phyloP scores from a whole-genome alignment of 2,329 filamentous ascomycete genomes.

The Thielaviopsis euricoi region DNA sequence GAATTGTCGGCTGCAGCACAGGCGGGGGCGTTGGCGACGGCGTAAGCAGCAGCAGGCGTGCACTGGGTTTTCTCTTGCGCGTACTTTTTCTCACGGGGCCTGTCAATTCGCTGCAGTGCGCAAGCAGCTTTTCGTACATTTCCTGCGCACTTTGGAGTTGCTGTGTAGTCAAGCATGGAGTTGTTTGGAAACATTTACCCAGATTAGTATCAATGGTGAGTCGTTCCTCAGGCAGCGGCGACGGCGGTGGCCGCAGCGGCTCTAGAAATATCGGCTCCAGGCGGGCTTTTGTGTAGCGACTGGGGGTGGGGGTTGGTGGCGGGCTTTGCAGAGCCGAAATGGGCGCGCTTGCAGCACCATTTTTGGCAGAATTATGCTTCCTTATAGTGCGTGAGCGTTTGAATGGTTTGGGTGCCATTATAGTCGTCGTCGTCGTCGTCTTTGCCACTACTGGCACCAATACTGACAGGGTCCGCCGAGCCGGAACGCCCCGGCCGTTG shows the following conservation, averaged over 20 bases:
- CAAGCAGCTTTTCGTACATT: not conserved
- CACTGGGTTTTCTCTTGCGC: not conserved
- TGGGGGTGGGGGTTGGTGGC: no score
- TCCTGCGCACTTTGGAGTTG: not conserved
- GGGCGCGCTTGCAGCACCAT: no score
- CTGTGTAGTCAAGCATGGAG: not conserved
- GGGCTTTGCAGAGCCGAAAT: no score
- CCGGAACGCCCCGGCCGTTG: not conserved
- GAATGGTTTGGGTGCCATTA: not conserved
- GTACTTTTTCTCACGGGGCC: not conserved
- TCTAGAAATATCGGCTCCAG: no score
- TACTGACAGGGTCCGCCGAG: not conserved
- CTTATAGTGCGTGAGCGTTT: not conserved
- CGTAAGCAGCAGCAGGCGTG: not conserved
- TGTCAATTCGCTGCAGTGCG: not conserved
- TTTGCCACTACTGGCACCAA: not conserved
- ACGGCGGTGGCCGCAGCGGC: no score
- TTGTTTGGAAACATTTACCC: not conserved
- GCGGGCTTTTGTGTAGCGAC: no score
- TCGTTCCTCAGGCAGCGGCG: no score
- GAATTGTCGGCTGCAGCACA: not conserved
- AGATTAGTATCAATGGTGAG: no score
- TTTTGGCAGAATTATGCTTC: no score
- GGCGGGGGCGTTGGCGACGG: not conserved
- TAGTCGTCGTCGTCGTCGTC: not conserved